These are phyloP conservation scores for Forsythia viridissima DNA, from an alignment of 257 asterid genomes.

Conservation along the genomic window DNA sequence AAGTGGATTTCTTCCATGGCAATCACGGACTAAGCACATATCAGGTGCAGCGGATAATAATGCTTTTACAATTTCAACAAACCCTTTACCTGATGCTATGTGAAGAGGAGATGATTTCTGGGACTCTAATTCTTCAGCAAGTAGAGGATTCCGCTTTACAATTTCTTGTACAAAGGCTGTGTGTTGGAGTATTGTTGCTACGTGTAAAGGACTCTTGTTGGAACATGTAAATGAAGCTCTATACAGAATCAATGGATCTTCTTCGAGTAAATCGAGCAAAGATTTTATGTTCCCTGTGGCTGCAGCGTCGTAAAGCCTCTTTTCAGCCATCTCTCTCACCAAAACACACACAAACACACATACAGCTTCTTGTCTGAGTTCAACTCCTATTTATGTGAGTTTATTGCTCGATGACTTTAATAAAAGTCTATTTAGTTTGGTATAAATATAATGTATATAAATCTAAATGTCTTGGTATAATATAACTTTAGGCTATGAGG, in stretches of 20 bases:
- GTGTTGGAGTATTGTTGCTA: constrained; percentile 39
- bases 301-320: constrained; percentile 42
- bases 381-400: too few relatives aligned
- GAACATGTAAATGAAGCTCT: constrained; percentile 34
- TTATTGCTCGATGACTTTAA: too few relatives aligned
- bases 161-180: constrained; percentile 29
- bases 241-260: constrained; percentile 38
- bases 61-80: constrained; percentile 22
- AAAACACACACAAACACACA: too few relatives aligned
- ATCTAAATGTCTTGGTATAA: not conserved
- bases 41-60: constrained; percentile 35
- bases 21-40: constrained; percentile 44
- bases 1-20: constrained; percentile 53
- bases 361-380: too few relatives aligned
- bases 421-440: too few relatives aligned
- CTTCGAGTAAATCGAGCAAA: constrained; percentile 27
- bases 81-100: constrained; percentile 42
- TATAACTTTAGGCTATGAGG: not conserved
- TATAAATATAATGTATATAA: too few relatives aligned
- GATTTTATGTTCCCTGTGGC: constrained; percentile 22
- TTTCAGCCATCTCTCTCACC: constrained; percentile 23
- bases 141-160: constrained; percentile 25
- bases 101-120: constrained; percentile 48
- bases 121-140: constrained; percentile 36
- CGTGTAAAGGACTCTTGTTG: constrained; percentile 48